Conservation (phyloP, 2,329 filamentous ascomycete genomes). For the Clarireedia hainanense region DNA sequence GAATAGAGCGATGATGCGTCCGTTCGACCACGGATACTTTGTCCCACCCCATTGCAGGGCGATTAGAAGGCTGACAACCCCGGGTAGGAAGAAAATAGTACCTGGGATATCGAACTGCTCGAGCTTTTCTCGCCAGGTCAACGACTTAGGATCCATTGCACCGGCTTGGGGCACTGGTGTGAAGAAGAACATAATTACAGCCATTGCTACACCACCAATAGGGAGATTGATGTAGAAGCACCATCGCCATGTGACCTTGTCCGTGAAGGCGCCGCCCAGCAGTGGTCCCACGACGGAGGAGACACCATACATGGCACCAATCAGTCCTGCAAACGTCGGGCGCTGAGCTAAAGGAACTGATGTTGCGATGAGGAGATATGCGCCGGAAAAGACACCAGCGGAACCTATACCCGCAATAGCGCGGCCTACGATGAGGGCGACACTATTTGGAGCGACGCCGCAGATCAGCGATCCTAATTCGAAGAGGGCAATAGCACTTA, state of each 20-base stretch:
- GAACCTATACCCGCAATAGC: constrained; percentile 2
- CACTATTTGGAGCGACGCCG: neutral
- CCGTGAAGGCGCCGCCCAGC: constrained; percentile 3
- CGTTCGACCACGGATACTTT: constrained; percentile 18
- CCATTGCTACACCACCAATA: neutral
- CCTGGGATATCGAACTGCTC: constrained; percentile 1
- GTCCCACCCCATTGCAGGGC: constrained; percentile 31
- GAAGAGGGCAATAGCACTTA: neutral
- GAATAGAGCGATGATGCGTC: constrained; percentile 29
- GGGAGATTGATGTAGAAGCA: constrained; percentile 5
- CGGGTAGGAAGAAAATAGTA: neutral
- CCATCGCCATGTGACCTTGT: neutral
- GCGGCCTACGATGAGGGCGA: neutral
- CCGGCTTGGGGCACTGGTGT: neutral
- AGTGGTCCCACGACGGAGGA: neutral
- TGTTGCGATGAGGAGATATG: neutral
- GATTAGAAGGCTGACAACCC: constrained; percentile 27
- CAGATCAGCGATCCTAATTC: neutral
- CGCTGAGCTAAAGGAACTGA: constrained; percentile 2
- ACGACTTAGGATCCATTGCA: no score
- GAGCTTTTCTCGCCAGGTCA: neutral
- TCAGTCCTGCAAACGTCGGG: neutral
- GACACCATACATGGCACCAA: constrained; percentile 1
- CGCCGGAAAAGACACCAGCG: neutral
- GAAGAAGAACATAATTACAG: no score